Base-by-base conservation (phyloP, 148 eudicot genomes). In the Talinum fruticosum region DNA sequence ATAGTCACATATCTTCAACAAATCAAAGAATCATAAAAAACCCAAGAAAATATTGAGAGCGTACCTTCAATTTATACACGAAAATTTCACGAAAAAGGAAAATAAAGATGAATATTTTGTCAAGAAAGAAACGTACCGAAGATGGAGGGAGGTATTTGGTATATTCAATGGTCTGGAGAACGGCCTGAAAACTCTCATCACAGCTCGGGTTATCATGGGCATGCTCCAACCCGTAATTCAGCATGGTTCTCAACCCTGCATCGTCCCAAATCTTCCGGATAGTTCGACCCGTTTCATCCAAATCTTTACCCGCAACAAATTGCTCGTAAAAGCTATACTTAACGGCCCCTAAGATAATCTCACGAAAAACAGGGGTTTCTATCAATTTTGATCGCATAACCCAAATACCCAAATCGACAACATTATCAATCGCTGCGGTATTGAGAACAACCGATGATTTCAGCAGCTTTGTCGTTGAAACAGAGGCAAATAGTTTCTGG, bases 211-310 rank as follows among this genome's bases (percentile, higher is more conserved):
- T 89, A 66, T 92, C 96, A 36, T 76, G 74, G 8, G 96, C 96
- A 73, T 92, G 96, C 37, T 95, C 99, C 68, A 86, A 77, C n/a
- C 97, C 99, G 62, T 92, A 95, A 81, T 80, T 88, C 24, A 92
- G 66, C 99, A 95, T 95, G 7, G 86, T 86, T 44, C 74, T 84
- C 10, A 95, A 57, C 33, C 97, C 99, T 29, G 81, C 78, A 8
- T 86, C 76, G 4, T 85, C 86, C 80, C 85, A 84, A 32, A 92
- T 71, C 75, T 64, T 83, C 61, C 36, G 49, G 1, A 88, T 89
- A 0, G 87, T 90, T 41, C 45, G 41, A 1, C 84, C 83, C 14
- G 90, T 92, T 73, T 86, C 93, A 2, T 49, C 69, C 45, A 89
- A 77, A 74, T 85, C 84, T 62, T 74, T 68, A 0, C 99, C 99